A percentile compares a stretch with the other conserved stretches of the same genome.
Conservation (phyloP, 179 eudicot species). For the Silene vulgaris region DNA sequence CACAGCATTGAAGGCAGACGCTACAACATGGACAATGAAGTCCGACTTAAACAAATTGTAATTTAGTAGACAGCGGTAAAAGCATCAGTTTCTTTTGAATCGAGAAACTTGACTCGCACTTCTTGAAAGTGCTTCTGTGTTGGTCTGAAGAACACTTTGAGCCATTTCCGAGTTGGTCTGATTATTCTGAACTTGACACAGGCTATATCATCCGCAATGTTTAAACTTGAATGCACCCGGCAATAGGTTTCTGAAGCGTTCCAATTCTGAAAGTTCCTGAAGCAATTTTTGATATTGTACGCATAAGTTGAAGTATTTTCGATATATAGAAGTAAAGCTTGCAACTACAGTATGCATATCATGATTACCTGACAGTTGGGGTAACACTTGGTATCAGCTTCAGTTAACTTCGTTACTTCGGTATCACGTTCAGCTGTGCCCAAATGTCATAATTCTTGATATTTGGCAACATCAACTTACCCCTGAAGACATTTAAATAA, state of each 20-base stretch:
- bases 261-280: neutral
- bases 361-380: constrained; percentile 10
- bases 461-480: neutral
- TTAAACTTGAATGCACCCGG: neutral
- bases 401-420: neutral
- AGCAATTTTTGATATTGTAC: neutral
- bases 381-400: neutral
- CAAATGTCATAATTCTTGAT: neutral
- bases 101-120: neutral
- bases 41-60: neutral
- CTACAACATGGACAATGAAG: neutral
- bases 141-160: neutral
- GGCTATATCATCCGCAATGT: neutral
- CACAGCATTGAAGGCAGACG: neutral
- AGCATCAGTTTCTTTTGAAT: neutral
- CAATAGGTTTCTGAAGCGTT: neutral
- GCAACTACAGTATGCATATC: neutral
- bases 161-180: neutral
- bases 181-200: neutral
- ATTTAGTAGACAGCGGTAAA: neutral
- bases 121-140: neutral
- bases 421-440: neutral
- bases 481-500: neutral
- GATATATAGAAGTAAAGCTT: neutral
- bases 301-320: neutral